Base-by-base conservation (phyloP, 345 rosid species). In the Corchorus capsularis region DNA sequence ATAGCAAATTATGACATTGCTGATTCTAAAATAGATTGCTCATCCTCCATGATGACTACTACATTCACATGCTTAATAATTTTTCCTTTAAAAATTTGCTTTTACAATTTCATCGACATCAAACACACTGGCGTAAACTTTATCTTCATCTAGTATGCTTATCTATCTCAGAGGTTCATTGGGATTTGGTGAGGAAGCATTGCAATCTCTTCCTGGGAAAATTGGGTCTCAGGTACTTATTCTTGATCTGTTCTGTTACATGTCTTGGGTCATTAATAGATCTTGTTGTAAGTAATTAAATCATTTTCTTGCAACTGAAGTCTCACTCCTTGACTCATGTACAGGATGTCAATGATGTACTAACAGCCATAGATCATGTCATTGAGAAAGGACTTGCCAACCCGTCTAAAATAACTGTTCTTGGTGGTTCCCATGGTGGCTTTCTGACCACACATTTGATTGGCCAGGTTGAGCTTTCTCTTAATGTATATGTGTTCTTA, bases 371-470 rank as follows among this genome's bases (percentile, higher is more conserved):
- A 67, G 96, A 93, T 85, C 86, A 85, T 80, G 89, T 86, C 63
- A 79, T 95, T 75, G 85, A 83, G 68, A 62, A 76, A 71, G 96
- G 93, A 83, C 86, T 93, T 69, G 92, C 90, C 77, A 82, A 79
- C 79, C 90, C 96, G 52, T 89, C 94, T 71, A 90, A 85, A 83
- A 82, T 93, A 77, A 82, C 91, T 57, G 89, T 92, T 79, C 75
- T 95, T 73, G 99, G 99, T 49, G 92, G 92, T 81, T 95, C 99
- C 62, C 98, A 95, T 72, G 99, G 99, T 71, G 99, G 97, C 65
- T 92, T 95, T 84, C 88, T 93, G n/a, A 86, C 96, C 37, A 87
- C 96, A 45, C 99, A 95, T 81, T 87, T 95, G 85, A 95, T 95
- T 73, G 99, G 99, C 81, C 98, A 95, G 99, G 99, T 95, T 27